phyloP scores from a whole-genome alignment of 2,329 filamentous ascomycete genomes.

The Claviceps paspali region DNA sequence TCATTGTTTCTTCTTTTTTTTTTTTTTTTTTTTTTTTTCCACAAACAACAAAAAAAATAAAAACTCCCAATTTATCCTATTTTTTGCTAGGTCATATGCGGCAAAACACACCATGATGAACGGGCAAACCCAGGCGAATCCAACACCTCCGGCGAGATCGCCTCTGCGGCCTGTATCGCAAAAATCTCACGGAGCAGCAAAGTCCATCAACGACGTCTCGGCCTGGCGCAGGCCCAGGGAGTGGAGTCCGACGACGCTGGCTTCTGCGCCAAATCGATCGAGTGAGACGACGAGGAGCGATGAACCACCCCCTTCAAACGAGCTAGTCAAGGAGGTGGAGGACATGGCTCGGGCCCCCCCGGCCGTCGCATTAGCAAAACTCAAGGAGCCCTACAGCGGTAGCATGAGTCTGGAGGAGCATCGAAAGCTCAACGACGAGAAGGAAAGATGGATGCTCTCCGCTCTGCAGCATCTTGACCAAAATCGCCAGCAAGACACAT shows the following conservation, averaged over 20 bases:
- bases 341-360: slow-evolving; percentile 7
- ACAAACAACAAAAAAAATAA: too few species aligned
- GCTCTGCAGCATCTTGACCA: slow-evolving; percentile 33
- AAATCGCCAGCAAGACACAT: not conserved
- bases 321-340: slow-evolving; percentile 3
- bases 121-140: not conserved
- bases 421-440: slow-evolving; percentile 12
- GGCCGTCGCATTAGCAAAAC: slow-evolving; percentile 6
- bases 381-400: slow-evolving; percentile 6
- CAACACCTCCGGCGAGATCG: slow-evolving; percentile 1
- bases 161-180: not conserved
- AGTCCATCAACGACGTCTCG: slow-evolving; percentile 1
- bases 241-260: not conserved
- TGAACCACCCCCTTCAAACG: not conserved
- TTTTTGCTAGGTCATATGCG: not conserved
- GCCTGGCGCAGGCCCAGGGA: slow-evolving; percentile 3
- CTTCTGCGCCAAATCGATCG: not conserved
- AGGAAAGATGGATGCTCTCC: slow-evolving; percentile 39
- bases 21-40: too few species aligned
- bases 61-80: too few species aligned
- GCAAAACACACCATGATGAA: not conserved
- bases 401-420: not conserved
- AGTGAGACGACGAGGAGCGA: not conserved
- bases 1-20: too few species aligned
- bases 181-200: not conserved